phyloP scores from a whole-genome alignment of 805 yeast species.

The Candida ascalaphidarum region DNA sequence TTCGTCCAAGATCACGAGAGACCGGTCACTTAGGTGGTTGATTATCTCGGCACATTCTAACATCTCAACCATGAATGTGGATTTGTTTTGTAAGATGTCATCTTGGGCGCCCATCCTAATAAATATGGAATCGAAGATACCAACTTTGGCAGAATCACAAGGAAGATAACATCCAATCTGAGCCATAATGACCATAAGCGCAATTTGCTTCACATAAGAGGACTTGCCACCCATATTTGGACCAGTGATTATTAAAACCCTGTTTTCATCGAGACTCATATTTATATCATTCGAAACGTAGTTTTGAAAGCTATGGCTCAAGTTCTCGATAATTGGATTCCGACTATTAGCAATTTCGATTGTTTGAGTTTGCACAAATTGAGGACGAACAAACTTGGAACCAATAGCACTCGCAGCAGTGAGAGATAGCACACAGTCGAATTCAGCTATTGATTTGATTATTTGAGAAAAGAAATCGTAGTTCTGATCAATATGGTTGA shows the following conservation, averaged over 20 bases:
- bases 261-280: conserved; percentile 37
- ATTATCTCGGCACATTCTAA: conserved; percentile 56
- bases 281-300: conserved; percentile 63
- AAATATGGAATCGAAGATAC: conserved; percentile 68
- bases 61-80: conserved; percentile 79
- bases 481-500: conserved; percentile 23
- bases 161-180: conserved; percentile 77
- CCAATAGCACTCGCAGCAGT: conserved; percentile 48
- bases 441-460: conserved; percentile 38
- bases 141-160: conserved; percentile 49
- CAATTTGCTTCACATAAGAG: conserved; percentile 66
- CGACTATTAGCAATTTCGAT: conserved; percentile 50
- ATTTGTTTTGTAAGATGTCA: conserved; percentile 62
- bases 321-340: conserved; percentile 57
- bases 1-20: conserved; percentile 64
- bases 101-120: conserved; percentile 86
- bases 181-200: conserved; percentile 60
- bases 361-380: conserved; percentile 31
- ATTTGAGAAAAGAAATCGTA: conserved; percentile 25
- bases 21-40: conserved; percentile 40
- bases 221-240: conserved; percentile 90
- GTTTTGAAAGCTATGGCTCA: conserved; percentile 17
- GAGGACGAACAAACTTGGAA: conserved; percentile 42
- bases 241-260: conserved; percentile 65
- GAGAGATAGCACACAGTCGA: conserved; percentile 65